Evolutionary conservation across 306 rosid genomes (phyloP), one percentile per base, ranked within the genome.

Genomic region (Lathyrus oleraceus): DNA sequence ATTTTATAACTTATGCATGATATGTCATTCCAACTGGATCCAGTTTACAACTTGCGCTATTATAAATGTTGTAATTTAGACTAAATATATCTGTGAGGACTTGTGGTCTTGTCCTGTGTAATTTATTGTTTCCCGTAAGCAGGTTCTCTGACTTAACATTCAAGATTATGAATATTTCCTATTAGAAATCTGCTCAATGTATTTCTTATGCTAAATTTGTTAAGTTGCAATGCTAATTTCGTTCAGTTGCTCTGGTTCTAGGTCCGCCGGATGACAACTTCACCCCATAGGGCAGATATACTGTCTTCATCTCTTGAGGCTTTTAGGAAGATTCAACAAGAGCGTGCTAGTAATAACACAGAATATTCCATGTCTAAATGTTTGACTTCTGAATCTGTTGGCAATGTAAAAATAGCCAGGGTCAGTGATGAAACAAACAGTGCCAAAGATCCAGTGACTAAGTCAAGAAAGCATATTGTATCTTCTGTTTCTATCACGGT

Each of bases 271-370:
- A 94, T 94, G 97, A 90, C 96, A 43, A 90, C 96, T 68, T 88
- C 98, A 57, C 86, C 97, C 10, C 98, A 94, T 74, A 94, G 87
- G 85, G 98, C 98, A 76, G 98, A 94, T 83, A 94, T 94, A 76
- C 87, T 94, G 25, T 91, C 97, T 30, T 94, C 98, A 72, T 94
- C 98, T 57, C 97, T 94, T 17, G 97, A 94, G 82, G 96, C 97
- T 23, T 94, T 94, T 79, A 94, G 88, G 78, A 94, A 86, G 86
- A 94, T 94, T 80, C 98, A 86, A 62, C 86, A 86, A 80, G 97
- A 94, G 78, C 87, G 98, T 75, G 86, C 87, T 75, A 74, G 79
- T 52, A 83, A 58, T 77, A 74, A 76, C 77, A 76, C 82, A 44
- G 83, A 75, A 84, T 48, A 63, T 65, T 65, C 78, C 42, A 78